Conservation (phyloP, 169 alveolate species). For the Haemoproteus tartakovskyi region DNA sequence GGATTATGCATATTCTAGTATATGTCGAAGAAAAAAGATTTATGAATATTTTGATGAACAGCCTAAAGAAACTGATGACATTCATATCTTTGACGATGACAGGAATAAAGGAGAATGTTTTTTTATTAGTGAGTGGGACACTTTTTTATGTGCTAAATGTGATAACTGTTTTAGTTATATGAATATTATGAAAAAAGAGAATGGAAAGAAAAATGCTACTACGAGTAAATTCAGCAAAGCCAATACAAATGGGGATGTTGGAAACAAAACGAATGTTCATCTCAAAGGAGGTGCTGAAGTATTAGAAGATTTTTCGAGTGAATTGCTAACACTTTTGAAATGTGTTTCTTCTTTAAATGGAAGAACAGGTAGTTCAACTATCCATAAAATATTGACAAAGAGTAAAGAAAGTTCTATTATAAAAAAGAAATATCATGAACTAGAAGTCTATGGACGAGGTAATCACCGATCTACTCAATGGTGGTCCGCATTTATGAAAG, state of each 20-base stretch:
- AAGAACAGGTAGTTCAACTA: conserved; percentile 39
- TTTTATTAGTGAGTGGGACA: conserved; percentile 26
- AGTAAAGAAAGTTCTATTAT: conserved; percentile 39
- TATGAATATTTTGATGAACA: conserved; percentile 56
- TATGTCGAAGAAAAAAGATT: conserved; percentile 53
- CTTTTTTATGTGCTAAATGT: conserved; percentile 33
- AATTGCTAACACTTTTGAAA: conserved; percentile 9
- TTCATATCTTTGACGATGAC: conserved; percentile 9
- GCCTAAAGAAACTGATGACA: conserved; percentile 1
- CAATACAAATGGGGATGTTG: background rate
- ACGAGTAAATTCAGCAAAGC: background rate
- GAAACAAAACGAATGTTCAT: background rate
- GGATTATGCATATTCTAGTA: conserved; percentile 40
- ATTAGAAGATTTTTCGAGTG: conserved; percentile 6
- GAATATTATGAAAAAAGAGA: background rate
- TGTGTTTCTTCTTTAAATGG: conserved; percentile 49
- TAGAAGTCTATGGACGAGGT: conserved; percentile 57
- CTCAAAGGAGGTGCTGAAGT: no score
- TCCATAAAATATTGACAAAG: conserved; percentile 37
- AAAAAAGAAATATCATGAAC: conserved; percentile 37
- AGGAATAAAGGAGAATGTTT: conserved; percentile 34
- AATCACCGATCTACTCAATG: conserved; percentile 9
- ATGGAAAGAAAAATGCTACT: background rate
- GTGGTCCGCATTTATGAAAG: conserved; percentile 62
- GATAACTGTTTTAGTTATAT: conserved; percentile 20